Evolutionary conservation across 2,329 filamentous ascomycete genomes (phyloP).

Genomic region (Aureobasidium uvarum): DNA sequence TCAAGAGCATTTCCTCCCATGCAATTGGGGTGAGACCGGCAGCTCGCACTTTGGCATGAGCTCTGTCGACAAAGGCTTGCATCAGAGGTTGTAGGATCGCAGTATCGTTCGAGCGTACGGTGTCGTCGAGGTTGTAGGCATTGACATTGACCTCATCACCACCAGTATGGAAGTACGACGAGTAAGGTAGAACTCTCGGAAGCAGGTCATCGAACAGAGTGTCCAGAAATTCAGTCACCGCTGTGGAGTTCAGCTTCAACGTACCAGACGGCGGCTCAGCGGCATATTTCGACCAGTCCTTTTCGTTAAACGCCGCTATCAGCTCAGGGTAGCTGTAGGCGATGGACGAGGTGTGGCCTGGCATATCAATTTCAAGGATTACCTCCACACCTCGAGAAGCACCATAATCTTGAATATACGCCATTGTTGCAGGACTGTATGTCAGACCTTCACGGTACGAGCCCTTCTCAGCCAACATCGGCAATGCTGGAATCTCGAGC

Average conservation of each 20-base stretch:
- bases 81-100: conserved; percentile 69
- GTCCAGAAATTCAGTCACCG: conserved; percentile 69
- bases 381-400: conserved; percentile 66
- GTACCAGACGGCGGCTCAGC: conserved; percentile 60
- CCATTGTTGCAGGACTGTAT: conserved; percentile 66
- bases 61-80: conserved; percentile 71
- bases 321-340: conserved; percentile 67
- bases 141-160: conserved; percentile 84
- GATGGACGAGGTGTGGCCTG: conserved; percentile 71
- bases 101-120: conserved; percentile 64
- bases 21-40: conserved; percentile 70
- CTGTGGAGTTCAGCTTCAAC: conserved; percentile 71
- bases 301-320: conserved; percentile 62
- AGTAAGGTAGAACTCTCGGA: conserved; percentile 66
- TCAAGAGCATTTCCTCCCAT: conserved; percentile 82
- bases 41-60: conserved; percentile 63
- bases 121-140: conserved; percentile 70
- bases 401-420: conserved; percentile 68
- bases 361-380: conserved; percentile 76
- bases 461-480: conserved; percentile 68
- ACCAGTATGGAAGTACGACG: conserved; percentile 78
- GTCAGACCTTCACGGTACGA: conserved; percentile 66
- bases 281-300: conserved; percentile 54
- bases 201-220: conserved; percentile 72
- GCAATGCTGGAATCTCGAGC: conserved; percentile 72